A percentile compares a stretch with the other conserved stretches of the same genome.
Evolutionary conservation across 2,329 filamentous ascomycete genomes (phyloP).

Genomic region (Neopestalotiopsis clavispora): DNA sequence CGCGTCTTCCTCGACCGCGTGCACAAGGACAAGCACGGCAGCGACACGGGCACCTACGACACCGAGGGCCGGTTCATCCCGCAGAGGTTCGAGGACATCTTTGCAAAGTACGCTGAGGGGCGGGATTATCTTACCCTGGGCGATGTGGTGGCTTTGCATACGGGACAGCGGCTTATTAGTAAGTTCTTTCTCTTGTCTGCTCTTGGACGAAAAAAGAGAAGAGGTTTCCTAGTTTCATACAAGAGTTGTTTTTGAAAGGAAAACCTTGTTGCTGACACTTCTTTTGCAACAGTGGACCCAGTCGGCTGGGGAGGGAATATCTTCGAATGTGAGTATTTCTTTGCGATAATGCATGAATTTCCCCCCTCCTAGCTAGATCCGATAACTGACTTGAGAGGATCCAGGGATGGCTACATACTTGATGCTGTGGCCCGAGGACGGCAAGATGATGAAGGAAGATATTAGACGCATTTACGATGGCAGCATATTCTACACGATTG

Average conservation of each 20-base stretch:
- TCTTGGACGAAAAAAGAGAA: too few species aligned
- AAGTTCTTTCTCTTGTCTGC: too few species aligned
- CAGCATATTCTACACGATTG: slow-evolving; percentile 52
- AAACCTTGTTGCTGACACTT: not conserved
- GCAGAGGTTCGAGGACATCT: slow-evolving; percentile 56
- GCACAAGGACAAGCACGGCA: slow-evolving; percentile 45
- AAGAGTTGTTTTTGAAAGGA: not conserved
- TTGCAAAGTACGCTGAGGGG: slow-evolving; percentile 48
- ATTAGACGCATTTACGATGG: slow-evolving; percentile 57
- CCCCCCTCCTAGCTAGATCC: too few species aligned
- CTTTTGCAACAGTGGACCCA: slow-evolving; percentile 38
- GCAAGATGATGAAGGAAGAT: slow-evolving; percentile 58
- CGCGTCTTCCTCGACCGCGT: slow-evolving; percentile 36
- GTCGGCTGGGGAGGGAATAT: slow-evolving; percentile 38
- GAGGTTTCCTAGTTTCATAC: not conserved
- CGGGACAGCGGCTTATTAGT: slow-evolving; percentile 42
- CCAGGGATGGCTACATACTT: slow-evolving; percentile 47
- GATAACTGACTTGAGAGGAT: not conserved
- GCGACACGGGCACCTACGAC: slow-evolving; percentile 51
- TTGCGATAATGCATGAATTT: too few species aligned
- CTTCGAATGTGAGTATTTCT: slow-evolving; percentile 22
- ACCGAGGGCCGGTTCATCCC: slow-evolving; percentile 53
- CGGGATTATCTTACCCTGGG: slow-evolving; percentile 42
- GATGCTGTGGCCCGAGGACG: slow-evolving; percentile 60
- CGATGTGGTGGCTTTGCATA: slow-evolving; percentile 42